A percentile compares a stretch with the other conserved stretches of the same genome.
phyloP scores from a whole-genome alignment of 108 stramenopile species.

The Skeletonema marinoi region DNA sequence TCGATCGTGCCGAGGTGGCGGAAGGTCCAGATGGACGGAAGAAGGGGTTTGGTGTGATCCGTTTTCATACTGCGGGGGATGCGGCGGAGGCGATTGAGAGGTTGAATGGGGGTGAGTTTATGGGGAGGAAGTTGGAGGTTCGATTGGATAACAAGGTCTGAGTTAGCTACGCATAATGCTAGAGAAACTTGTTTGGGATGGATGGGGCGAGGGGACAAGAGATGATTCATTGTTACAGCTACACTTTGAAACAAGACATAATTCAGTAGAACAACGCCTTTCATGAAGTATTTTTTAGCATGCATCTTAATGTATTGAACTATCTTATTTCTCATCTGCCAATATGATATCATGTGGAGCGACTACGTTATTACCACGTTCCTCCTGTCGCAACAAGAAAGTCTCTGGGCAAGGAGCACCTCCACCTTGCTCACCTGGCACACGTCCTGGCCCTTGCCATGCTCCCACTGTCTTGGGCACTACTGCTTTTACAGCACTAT shows the following conservation, averaged over 20 bases:
- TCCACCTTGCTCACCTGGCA: constrained; percentile 73
- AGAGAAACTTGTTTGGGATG: neutral
- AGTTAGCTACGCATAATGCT: neutral
- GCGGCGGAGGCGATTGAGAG: constrained; percentile 79
- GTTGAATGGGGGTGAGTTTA: constrained; percentile 81
- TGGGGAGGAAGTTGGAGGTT: constrained; percentile 76
- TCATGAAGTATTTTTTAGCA: no score
- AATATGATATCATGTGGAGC: no score
- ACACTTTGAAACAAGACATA: no score
- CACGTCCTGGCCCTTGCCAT: constrained; percentile 68
- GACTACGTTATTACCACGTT: constrained; percentile 24
- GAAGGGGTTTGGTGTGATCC: constrained; percentile 89
- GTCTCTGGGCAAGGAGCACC: constrained; percentile 89
- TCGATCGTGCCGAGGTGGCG: constrained; percentile 79
- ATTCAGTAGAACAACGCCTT: no score
- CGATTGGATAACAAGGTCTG: constrained; percentile 60
- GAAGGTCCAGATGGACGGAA: constrained; percentile 62
- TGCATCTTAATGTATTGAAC: no score
- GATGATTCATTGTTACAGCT: no score
- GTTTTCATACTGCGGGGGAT: constrained; percentile 77
- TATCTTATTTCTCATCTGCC: no score
- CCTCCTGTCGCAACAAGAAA: constrained; percentile 73
- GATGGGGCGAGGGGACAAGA: no score
- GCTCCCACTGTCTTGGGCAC: constrained; percentile 46
- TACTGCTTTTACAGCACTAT: constrained; percentile 4